These are phyloP conservation scores for Millerago galiae DNA, from an alignment of 805 yeast genomes.

Conservation along the genomic window DNA sequence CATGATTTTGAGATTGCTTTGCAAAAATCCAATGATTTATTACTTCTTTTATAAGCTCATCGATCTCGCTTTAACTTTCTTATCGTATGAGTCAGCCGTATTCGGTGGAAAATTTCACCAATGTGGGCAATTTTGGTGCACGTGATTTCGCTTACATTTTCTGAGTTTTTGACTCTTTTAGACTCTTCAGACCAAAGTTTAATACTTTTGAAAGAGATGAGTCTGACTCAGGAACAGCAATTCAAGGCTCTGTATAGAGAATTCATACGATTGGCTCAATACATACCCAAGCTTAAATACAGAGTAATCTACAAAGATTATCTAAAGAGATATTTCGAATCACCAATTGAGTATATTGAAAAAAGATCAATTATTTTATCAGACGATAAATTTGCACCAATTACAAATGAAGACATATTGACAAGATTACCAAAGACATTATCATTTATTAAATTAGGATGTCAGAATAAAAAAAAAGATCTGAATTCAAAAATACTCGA, in stretches of 20 bases:
- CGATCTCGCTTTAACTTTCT: not conserved
- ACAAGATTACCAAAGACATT: conserved; percentile 3
- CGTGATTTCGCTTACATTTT: no score
- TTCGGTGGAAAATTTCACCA: no score
- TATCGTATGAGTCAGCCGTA: not conserved
- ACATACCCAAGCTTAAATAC: conserved; percentile 6
- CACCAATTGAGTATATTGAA: not conserved
- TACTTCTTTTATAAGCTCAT: not conserved
- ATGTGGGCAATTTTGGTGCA: no score
- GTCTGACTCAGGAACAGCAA: not conserved
- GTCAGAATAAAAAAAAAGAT: not conserved
- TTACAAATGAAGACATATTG: not conserved
- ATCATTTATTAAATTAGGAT: not conserved
- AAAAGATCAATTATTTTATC: not conserved
- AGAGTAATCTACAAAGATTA: conserved; percentile 1
- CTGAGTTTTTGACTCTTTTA: no score
- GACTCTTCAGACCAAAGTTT: no score
- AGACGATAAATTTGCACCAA: not conserved
- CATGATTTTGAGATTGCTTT: no score
- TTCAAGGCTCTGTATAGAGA: conserved; percentile 1
- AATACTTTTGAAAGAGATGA: no score
- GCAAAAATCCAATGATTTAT: not conserved
- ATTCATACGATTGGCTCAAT: conserved; percentile 3
- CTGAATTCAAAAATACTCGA: conserved; percentile 5
- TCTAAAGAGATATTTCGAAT: not conserved